Evolutionary conservation across 352 stramenopile genomes (phyloP).

Genomic region (Saprolegnia parasitica): DNA sequence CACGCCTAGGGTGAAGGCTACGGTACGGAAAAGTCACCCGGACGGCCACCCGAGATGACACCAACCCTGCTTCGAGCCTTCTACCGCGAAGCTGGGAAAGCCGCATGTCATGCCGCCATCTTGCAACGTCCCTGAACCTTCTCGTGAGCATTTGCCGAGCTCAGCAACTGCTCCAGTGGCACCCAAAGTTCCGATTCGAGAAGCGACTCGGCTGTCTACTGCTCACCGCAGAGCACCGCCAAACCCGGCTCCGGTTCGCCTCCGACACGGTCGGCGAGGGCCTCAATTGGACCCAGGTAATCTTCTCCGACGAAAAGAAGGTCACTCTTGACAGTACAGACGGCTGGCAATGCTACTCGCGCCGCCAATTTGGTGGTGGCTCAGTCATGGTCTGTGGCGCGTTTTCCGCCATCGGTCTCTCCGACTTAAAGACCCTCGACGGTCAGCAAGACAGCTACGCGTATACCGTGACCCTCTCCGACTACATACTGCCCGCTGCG

Average conservation of each 20-base stretch:
- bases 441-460: neutral
- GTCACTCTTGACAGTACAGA: constrained; percentile 41
- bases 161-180: neutral
- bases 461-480: neutral
- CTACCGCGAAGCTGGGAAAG: neutral
- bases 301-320: constrained; percentile 47
- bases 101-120: neutral
- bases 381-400: constrained; percentile 11
- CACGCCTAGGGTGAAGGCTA: neutral
- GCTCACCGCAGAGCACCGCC: constrained; percentile 31
- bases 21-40: neutral
- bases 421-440: neutral
- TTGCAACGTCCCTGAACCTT: neutral
- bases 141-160: neutral
- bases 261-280: constrained; percentile 10
- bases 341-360: constrained; percentile 31
- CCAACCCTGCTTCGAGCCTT: neutral
- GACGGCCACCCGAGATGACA: neutral
- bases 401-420: neutral
- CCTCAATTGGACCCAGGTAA: constrained; percentile 32
- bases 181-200: neutral
- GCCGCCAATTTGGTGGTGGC: neutral
- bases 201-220: constrained; percentile 19
- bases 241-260: constrained; percentile 28
- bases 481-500: constrained; percentile 8